Conservation (phyloP, 805 yeast genomes). For the Zygosaccharomyces gambellarensis region DNA sequence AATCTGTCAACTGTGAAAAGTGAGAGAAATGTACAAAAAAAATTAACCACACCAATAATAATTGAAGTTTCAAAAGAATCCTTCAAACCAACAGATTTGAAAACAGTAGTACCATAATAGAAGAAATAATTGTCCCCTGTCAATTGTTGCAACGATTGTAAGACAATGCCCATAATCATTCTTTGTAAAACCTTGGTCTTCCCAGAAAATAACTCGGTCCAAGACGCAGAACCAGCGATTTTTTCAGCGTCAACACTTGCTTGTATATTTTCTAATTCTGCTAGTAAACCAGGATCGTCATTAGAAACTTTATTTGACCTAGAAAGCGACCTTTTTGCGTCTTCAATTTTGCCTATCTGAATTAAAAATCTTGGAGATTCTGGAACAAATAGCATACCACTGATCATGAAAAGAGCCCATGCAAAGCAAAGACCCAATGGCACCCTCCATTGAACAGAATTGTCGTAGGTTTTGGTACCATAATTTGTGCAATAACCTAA, state of each 20-base stretch:
- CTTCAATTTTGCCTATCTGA: slow-evolving; percentile 51
- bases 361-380: slow-evolving; percentile 69
- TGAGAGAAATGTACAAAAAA: slow-evolving; percentile 50
- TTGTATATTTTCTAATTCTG: slow-evolving; percentile 53
- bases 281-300: slow-evolving; percentile 52
- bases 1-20: slow-evolving; percentile 47
- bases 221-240: slow-evolving; percentile 58
- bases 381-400: slow-evolving; percentile 50
- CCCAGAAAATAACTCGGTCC: slow-evolving; percentile 62
- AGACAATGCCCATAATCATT: slow-evolving; percentile 46
- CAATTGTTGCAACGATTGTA: slow-evolving; percentile 62
- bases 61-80: slow-evolving; percentile 58
- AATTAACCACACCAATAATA: slow-evolving; percentile 55
- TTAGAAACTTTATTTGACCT: slow-evolving; percentile 49
- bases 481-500: slow-evolving; percentile 69
- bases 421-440: slow-evolving; percentile 56
- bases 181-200: slow-evolving; percentile 52
- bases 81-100: slow-evolving; percentile 53
- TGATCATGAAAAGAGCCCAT: slow-evolving; percentile 40
- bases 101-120: slow-evolving; percentile 61
- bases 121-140: slow-evolving; percentile 65
- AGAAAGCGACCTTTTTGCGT: slow-evolving; percentile 56
- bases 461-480: slow-evolving; percentile 55
- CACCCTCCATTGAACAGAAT: slow-evolving; percentile 75
- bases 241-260: slow-evolving; percentile 58